Conservation (phyloP, 306 rosid species). For the Ormosia semicastrata region DNA sequence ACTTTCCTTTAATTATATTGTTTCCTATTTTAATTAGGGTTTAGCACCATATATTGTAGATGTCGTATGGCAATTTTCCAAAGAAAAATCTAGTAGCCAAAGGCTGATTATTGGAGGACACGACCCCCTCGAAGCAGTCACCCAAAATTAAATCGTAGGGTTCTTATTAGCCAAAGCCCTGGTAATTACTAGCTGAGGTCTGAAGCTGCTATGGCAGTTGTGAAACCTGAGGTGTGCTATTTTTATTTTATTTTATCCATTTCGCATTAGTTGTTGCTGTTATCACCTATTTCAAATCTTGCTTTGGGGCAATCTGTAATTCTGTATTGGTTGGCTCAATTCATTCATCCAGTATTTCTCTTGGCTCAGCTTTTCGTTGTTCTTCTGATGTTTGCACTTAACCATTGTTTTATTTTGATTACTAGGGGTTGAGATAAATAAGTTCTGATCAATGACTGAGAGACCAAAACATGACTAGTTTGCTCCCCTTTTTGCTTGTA, state of each 20-base stretch:
- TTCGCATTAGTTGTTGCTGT: background rate
- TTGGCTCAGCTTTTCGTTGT: background rate
- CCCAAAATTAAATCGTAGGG: background rate
- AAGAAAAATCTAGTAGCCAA: background rate
- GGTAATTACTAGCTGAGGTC: slow-evolving; percentile 42
- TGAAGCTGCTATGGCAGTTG: slow-evolving; percentile 65
- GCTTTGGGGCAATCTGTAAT: background rate
- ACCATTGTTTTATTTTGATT: too few species aligned
- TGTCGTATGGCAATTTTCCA: background rate
- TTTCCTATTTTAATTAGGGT: background rate
- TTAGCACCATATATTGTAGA: background rate
- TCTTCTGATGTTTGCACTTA: background rate
- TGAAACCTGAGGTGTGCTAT: slow-evolving; percentile 70
- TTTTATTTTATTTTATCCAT: background rate
- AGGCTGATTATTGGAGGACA: background rate
- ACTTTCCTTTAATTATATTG: background rate
- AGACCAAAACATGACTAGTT: background rate
- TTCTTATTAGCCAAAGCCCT: background rate
- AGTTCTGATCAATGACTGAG: too few species aligned
- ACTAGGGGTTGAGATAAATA: background rate
- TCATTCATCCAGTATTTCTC: background rate
- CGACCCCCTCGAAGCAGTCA: background rate
- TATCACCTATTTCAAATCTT: background rate
- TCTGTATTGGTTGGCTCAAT: background rate
- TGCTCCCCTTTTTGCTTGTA: background rate